phyloP scores from a whole-genome alignment of 768 basidiomycete genomes.

The Leucosporidium creatinivorum region DNA sequence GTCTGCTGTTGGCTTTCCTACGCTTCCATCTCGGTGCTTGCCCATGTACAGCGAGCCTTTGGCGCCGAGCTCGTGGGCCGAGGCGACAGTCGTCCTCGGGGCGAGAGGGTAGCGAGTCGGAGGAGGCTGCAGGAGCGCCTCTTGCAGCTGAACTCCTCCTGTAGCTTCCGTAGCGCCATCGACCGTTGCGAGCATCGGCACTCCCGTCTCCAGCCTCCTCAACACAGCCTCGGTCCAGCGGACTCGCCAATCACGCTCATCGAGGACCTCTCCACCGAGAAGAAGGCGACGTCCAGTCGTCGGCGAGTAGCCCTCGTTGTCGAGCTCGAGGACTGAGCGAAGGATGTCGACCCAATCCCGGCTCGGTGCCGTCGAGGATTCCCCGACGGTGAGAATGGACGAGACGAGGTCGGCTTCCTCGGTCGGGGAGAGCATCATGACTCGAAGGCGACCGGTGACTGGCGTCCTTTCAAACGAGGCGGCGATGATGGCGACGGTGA shows the following conservation, averaged over 20 bases:
- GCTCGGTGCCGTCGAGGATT: conserved; percentile 1
- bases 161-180: background rate
- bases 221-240: conserved; percentile 76
- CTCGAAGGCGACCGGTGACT: conserved; percentile 30
- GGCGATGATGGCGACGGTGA: conserved; percentile 28
- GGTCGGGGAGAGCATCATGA: conserved; percentile 32
- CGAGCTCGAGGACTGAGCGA: conserved; percentile 21
- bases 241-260: conserved; percentile 79
- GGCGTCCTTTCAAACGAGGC: conserved; percentile 32
- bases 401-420: conserved; percentile 34
- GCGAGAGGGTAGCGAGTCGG: conserved; percentile 42
- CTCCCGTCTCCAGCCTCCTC: conserved; percentile 64
- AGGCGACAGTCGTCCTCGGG: conserved; percentile 12
- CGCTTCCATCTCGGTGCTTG: conserved; percentile 38
- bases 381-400: conserved; percentile 6
- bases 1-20: conserved; percentile 44
- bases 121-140: conserved; percentile 41
- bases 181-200: conserved; percentile 56
- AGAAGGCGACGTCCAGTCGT: conserved; percentile 20
- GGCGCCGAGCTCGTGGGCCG: conserved; percentile 65
- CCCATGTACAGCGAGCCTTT: conserved; percentile 62
- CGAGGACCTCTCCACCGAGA: conserved; percentile 50
- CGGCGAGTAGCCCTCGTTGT: conserved; percentile 28
- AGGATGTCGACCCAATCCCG: conserved; percentile 36
- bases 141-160: conserved; percentile 41